Conservation (phyloP, 768 basidiomycete genomes). For the Rhodotorula diobovata region DNA sequence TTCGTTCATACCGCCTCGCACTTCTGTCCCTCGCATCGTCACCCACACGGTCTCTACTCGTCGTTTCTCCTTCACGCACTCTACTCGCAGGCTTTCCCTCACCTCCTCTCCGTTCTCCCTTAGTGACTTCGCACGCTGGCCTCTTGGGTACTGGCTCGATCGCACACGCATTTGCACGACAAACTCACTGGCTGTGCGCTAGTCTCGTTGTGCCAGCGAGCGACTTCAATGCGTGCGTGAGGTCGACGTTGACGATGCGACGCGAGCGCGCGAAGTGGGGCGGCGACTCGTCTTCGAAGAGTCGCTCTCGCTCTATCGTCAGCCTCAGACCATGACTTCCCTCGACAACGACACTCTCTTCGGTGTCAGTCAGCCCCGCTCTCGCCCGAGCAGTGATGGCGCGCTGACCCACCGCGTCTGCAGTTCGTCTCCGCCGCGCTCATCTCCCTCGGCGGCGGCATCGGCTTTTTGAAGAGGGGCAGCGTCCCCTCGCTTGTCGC, state of each 20-base stretch:
- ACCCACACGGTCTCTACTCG: neutral
- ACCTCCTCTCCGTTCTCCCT: no score
- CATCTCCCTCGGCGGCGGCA: conserved; percentile 22
- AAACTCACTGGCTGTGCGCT: no score
- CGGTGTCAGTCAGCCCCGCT: neutral
- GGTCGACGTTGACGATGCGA: no score
- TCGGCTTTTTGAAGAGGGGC: conserved; percentile 33
- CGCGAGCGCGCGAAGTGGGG: no score
- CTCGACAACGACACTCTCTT: conserved; percentile 17
- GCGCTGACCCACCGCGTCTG: neutral
- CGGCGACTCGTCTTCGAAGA: neutral
- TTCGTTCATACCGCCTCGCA: neutral
- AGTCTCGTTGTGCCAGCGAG: no score
- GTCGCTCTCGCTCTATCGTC: no score
- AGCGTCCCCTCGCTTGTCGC: conserved; percentile 32
- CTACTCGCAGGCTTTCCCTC: no score
- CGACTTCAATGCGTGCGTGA: no score
- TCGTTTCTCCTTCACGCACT: no score
- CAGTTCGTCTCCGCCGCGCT: conserved; percentile 15
- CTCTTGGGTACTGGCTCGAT: no score
- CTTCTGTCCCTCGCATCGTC: neutral
- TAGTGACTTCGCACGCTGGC: neutral
- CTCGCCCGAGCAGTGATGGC: neutral
- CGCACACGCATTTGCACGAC: no score
- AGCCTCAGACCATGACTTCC: neutral